phyloP scores from a whole-genome alignment of 768 basidiomycete genomes.

The Lactarius evosmus region DNA sequence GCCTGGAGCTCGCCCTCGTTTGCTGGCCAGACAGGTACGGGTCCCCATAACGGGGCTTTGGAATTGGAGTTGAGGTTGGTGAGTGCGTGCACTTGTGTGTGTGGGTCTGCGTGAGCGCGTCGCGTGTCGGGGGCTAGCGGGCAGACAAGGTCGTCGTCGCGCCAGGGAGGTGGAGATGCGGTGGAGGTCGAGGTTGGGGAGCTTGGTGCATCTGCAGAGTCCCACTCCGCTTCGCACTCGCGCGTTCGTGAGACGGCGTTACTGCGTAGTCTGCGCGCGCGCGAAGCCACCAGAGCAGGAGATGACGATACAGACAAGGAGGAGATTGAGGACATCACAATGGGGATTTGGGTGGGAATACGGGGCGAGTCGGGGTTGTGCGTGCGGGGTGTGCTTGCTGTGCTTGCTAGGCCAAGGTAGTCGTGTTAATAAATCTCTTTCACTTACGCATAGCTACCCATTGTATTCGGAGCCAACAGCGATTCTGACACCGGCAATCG shows the following conservation, averaged over 20 bases:
- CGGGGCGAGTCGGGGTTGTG: too few relatives aligned
- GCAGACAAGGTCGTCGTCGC: conserved; percentile 18
- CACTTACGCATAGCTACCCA: background rate
- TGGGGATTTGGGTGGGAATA: background rate
- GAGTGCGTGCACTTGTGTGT: background rate
- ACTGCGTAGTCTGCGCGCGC: conserved; percentile 17
- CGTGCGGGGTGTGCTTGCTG: too few relatives aligned
- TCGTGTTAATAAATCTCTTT: background rate
- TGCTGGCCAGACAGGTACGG: too few relatives aligned
- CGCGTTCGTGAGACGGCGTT: conserved; percentile 9
- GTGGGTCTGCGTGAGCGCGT: background rate
- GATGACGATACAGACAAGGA: background rate
- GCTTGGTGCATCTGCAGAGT: background rate
- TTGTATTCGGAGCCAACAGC: too few relatives aligned
- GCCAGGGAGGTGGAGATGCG: background rate
- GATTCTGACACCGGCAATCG: background rate
- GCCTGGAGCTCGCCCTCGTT: conserved; percentile 7
- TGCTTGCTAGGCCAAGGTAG: background rate
- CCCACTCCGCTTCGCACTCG: conserved; percentile 17
- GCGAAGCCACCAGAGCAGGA: background rate
- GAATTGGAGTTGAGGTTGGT: background rate
- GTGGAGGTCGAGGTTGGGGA: background rate
- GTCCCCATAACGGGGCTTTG: background rate
- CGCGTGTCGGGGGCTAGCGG: background rate
- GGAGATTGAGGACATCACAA: background rate